A percentile compares a stretch with the other conserved stretches of the same genome.
phyloP scores from a whole-genome alignment of 768 basidiomycete species.

The Pisolithus albus region DNA sequence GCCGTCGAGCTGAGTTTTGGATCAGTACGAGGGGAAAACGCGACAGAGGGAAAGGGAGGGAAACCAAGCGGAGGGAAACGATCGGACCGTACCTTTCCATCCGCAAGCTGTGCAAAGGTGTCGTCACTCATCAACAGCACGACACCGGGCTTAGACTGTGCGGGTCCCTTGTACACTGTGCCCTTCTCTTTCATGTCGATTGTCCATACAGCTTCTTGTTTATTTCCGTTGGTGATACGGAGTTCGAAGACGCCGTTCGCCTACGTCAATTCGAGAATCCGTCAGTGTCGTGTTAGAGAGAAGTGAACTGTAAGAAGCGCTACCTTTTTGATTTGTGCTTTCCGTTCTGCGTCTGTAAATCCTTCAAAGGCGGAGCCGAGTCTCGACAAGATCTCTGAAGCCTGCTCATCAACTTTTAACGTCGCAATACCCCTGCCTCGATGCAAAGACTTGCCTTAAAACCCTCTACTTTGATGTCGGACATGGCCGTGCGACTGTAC shows the following conservation, averaged over 20 bases:
- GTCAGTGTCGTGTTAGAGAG: background rate
- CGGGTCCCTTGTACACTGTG: constrained; percentile 62
- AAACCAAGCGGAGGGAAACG: no score
- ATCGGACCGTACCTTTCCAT: constrained; percentile 51
- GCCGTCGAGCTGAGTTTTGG: constrained; percentile 58
- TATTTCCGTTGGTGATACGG: constrained; percentile 64
- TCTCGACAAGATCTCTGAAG: constrained; percentile 56
- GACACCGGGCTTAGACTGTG: constrained; percentile 67
- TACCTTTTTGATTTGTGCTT: constrained; percentile 71
- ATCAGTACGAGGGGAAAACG: background rate
- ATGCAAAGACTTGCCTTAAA: constrained; percentile 50
- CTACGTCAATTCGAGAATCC: constrained; percentile 28
- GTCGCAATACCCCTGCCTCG: background rate
- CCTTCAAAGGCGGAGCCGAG: constrained; percentile 47
- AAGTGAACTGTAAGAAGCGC: background rate
- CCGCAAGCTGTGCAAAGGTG: constrained; percentile 62
- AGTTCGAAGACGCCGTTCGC: constrained; percentile 87
- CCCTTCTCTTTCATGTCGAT: constrained; percentile 90
- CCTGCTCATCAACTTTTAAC: constrained; percentile 30
- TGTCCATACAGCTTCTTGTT: constrained; percentile 75
- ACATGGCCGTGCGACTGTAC: constrained; percentile 37
- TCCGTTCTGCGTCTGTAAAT: constrained; percentile 56
- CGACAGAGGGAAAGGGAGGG: background rate
- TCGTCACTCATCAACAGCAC: constrained; percentile 75
- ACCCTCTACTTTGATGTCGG: constrained; percentile 65